Evolutionary conservation across 768 basidiomycete species (phyloP).

Genomic region (Postia placenta): DNA sequence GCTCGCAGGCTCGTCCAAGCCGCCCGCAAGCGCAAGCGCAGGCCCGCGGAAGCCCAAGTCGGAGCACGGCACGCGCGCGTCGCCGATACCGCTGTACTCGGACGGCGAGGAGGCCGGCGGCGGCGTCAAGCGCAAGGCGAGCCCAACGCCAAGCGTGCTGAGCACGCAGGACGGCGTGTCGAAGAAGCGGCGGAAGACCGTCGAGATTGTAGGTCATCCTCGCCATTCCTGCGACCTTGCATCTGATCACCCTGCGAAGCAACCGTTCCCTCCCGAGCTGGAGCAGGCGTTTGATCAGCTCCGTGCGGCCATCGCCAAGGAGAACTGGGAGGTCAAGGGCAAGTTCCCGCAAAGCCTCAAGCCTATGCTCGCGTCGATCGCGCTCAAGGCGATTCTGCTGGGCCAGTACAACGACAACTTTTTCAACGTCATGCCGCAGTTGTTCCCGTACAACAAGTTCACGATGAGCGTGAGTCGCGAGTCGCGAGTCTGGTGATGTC

Average conservation of each 20-base stretch:
- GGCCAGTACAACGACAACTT: constrained; percentile 91
- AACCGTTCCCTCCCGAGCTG: constrained; percentile 67
- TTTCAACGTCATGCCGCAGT: constrained; percentile 78
- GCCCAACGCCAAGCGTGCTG: constrained; percentile 6
- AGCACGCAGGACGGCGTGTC: constrained; percentile 7
- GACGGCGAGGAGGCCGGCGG: constrained; percentile 30
- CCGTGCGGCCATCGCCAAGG: constrained; percentile 53
- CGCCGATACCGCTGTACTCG: constrained; percentile 40
- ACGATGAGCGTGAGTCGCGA: constrained; percentile 70
- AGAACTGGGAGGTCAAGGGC: constrained; percentile 74
- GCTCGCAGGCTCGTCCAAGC: constrained; percentile 4
- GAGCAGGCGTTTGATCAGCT: constrained; percentile 56
- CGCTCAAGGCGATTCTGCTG: constrained; percentile 72
- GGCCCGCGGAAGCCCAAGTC: constrained; percentile 21
- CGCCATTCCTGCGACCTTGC: background rate
- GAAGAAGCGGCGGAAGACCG: constrained; percentile 67
- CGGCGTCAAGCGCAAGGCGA: constrained; percentile 22
- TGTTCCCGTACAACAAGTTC: constrained; percentile 95
- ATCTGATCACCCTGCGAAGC: constrained; percentile 26
- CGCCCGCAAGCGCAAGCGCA: constrained; percentile 8
- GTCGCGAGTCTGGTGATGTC: background rate
- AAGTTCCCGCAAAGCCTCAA: constrained; percentile 86
- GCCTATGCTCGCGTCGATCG: constrained; percentile 62
- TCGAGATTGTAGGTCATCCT: constrained; percentile 47
- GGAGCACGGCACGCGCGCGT: constrained; percentile 42